Evolutionary conservation across 805 yeast genomes (phyloP).

Genomic region (Cyberlindnera japonica): DNA sequence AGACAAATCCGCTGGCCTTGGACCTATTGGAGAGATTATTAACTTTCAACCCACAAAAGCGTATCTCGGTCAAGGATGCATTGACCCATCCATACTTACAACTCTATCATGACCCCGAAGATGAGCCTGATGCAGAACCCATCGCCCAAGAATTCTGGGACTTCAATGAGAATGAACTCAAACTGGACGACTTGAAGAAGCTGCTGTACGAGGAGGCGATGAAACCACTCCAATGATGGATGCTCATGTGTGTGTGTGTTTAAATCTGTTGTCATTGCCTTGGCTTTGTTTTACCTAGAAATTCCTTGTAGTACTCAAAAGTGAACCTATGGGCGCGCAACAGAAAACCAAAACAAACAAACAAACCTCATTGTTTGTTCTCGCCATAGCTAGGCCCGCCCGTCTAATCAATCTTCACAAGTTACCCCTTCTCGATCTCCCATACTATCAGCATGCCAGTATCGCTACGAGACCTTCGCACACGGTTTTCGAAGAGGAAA

Average conservation of each 20-base stretch:
- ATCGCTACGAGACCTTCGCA: too few species aligned
- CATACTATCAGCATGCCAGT: too few species aligned
- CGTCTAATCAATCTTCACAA: too few species aligned
- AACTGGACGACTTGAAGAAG: conserved; percentile 67
- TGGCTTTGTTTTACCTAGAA: too few species aligned
- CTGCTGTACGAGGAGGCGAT: conserved; percentile 80
- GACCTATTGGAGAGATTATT: conserved; percentile 67
- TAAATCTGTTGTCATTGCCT: too few species aligned
- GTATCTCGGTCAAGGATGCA: conserved; percentile 74
- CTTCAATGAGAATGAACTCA: conserved; percentile 50
- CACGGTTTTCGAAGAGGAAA: too few species aligned
- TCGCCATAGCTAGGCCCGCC: too few species aligned
- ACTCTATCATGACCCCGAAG: conserved; percentile 66
- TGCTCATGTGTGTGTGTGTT: background rate
- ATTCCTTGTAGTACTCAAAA: background rate
- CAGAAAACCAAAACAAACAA: too few species aligned
- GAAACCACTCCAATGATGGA: conserved; percentile 34
- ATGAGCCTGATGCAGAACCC: conserved; percentile 53
- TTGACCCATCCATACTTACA: conserved; percentile 68
- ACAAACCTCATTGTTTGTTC: too few species aligned
- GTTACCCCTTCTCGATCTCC: too few species aligned
- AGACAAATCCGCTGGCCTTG: conserved; percentile 43
- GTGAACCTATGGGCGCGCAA: too few species aligned
- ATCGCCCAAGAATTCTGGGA: conserved; percentile 39
- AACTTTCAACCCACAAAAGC: conserved; percentile 68